Evolutionary conservation across 1,139 yeast genomes (phyloP), one percentile per base, ranked within the genome.

Genomic region (Sugiyamaella pinicola): DNA sequence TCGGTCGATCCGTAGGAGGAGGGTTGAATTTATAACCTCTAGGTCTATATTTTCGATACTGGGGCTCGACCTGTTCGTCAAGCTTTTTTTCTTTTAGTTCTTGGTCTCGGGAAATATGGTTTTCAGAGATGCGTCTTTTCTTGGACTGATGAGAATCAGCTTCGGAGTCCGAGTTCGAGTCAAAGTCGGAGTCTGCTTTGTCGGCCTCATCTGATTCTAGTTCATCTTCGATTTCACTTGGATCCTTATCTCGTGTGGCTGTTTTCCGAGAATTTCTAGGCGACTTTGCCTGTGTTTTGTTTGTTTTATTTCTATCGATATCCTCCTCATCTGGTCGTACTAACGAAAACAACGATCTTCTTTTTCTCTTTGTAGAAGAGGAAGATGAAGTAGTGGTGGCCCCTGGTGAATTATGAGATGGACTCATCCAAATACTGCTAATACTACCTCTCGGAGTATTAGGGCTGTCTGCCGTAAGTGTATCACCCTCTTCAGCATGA

Each of bases 1-100:
- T 83, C 0, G 96, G 93, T 56, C 97, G 78, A 67, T 86, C 96
- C 12, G 71, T 74, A 1, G 97, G 95, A 2, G 99, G 99, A 24
- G 84, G 62, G 62, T 88, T 89, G 71, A 93, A 82, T 60, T 73
- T 61, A 61, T 62, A 71, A 24, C 74, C 74, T 21, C 68, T 55
- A 6, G 74, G 74, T 13, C 75, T 60, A 61, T 67, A 67, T 57
- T 66, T 65, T 33, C 74, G 66, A 58, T 68, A 68, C 51, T 68
- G 59, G 5, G 63, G 68, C n/a, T 64, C 89, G 47, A 85, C 71
- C 59, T 74, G 79, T 9, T 71, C 81, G 60, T 84, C 90, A 56
- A 79, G 76, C 58, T 75, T 74, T 53, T 69, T 71, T 64, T 86
- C 95, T 7, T 56, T 51, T 38, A 45, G 37, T 38, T 55, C 58